phyloP scores from a whole-genome alignment of 352 stramenopile species.

The Thalassiosira exigua region DNA sequence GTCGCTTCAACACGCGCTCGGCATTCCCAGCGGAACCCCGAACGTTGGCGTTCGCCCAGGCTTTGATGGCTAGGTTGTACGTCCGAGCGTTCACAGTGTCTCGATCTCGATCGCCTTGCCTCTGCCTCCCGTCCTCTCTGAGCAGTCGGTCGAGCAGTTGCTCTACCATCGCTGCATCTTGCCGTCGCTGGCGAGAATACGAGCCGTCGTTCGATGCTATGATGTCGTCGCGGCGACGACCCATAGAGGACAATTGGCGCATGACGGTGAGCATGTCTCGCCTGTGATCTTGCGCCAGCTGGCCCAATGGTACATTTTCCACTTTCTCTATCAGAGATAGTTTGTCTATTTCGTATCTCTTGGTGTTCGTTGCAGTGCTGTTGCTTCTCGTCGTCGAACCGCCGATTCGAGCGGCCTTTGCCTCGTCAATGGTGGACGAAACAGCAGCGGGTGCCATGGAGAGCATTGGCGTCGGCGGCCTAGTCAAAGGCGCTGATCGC shows the following conservation, averaged over 20 bases:
- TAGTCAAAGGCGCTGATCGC: no score
- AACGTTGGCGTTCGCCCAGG: conserved; percentile 47
- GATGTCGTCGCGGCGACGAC: conserved; percentile 28
- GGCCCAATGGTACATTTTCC: conserved; percentile 18
- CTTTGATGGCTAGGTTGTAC: conserved; percentile 46
- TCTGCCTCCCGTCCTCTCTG: conserved; percentile 13
- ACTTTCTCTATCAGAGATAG: conserved; percentile 14
- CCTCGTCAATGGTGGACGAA: no score
- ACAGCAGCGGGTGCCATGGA: no score
- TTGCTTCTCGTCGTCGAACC: no score
- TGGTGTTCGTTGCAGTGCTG: no score
- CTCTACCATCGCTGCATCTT: conserved; percentile 38
- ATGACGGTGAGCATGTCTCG: conserved; percentile 36
- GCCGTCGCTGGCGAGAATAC: conserved; percentile 8
- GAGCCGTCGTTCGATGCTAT: background rate
- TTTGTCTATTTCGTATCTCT: background rate
- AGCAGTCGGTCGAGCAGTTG: conserved; percentile 39
- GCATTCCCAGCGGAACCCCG: conserved; percentile 47
- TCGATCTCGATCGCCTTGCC: background rate
- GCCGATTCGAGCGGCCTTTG: no score
- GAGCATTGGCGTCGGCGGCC: no score
- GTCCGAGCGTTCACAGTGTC: background rate
- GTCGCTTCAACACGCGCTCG: conserved; percentile 35
- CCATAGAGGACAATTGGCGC: conserved; percentile 43
- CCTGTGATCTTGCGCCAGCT: conserved; percentile 34